Conservation (phyloP, 1,139 yeast genomes). For the Entelexis paramagnoliae region DNA sequence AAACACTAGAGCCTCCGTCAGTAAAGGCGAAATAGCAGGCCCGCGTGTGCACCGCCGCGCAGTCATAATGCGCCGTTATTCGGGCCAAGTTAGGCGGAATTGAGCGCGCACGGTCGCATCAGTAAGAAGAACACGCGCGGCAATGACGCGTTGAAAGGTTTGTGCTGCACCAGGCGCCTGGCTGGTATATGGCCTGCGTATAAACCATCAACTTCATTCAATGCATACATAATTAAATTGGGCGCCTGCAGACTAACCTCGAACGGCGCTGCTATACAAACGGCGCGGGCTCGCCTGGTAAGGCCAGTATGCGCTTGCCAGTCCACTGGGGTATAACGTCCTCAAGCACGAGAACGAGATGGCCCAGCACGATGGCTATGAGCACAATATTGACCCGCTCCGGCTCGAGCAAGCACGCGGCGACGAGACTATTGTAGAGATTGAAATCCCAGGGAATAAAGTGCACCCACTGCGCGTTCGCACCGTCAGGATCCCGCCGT, state of each 20-base stretch:
- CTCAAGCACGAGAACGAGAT: slow-evolving; percentile 35
- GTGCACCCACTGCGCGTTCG: slow-evolving; percentile 10
- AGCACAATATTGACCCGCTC: slow-evolving; percentile 27
- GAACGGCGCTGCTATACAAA: background rate
- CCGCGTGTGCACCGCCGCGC: no score
- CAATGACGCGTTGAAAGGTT: no score
- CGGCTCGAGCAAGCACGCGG: slow-evolving; percentile 25
- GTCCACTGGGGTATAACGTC: slow-evolving; percentile 37
- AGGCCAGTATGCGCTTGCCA: slow-evolving; percentile 20
- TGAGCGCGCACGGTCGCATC: no score
- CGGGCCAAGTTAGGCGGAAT: no score
- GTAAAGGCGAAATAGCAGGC: no score
- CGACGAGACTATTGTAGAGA: slow-evolving; percentile 34
- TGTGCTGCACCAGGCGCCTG: no score
- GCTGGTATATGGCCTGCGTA: no score
- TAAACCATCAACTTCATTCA: background rate
- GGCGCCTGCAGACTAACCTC: no score
- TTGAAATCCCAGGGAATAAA: slow-evolving; percentile 20
- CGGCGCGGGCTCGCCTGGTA: slow-evolving; percentile 11
- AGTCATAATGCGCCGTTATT: no score
- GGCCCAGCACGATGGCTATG: slow-evolving; percentile 39
- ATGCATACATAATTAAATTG: background rate
- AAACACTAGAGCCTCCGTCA: no score
- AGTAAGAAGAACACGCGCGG: no score
- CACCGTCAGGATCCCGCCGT: slow-evolving; percentile 36